phyloP scores from a whole-genome alignment of 2,329 filamentous ascomycete genomes.

The Aspergillus ustus region DNA sequence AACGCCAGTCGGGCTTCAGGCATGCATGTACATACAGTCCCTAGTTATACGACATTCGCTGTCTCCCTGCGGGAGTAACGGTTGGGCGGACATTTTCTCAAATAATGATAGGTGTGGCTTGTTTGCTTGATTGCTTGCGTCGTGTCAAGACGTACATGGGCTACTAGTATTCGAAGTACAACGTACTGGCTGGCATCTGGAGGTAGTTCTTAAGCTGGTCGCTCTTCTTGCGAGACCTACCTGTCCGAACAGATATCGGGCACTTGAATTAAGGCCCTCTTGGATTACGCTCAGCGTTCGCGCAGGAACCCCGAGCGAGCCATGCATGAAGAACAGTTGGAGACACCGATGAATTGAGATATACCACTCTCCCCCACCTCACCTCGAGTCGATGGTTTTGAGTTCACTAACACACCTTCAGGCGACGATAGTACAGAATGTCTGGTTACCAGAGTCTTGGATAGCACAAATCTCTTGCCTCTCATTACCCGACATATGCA shows the following conservation, averaged over 20 bases:
- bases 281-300: not conserved
- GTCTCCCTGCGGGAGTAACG: constrained; percentile 11
- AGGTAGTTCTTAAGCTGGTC: not conserved
- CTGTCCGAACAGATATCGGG: not conserved
- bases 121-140: constrained; percentile 1
- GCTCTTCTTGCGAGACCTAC: not conserved
- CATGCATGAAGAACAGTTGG: constrained; percentile 28
- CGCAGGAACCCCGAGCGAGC: constrained; percentile 33
- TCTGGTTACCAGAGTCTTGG: not conserved
- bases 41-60: not conserved
- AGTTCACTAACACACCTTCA: not conserved
- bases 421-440: not conserved
- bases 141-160: not conserved
- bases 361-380: not conserved
- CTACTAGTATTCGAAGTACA: not conserved
- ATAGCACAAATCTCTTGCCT: not conserved
- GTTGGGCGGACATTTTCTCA: not conserved
- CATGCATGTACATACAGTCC: constrained; percentile 5
- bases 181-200: not conserved
- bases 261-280: too few relatives aligned
- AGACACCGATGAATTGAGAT: constrained; percentile 23
- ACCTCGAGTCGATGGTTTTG: not conserved
- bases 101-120: not conserved
- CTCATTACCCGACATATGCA: not conserved
- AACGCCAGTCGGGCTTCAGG: not conserved